phyloP scores from a whole-genome alignment of 257 asterid genomes.

The Solanum corneliomulleri region DNA sequence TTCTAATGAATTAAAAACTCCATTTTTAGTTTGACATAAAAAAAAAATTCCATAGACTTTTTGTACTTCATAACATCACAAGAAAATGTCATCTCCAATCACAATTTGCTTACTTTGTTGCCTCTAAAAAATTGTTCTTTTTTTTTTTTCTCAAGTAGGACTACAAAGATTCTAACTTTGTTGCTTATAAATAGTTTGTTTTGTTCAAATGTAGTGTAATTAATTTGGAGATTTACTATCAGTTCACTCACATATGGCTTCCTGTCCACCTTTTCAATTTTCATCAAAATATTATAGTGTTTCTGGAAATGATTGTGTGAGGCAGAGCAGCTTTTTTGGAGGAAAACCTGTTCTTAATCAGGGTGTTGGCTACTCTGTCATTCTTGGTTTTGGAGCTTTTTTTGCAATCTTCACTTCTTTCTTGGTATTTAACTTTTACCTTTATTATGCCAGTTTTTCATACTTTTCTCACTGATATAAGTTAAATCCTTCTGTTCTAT shows the following conservation, averaged over 20 bases:
- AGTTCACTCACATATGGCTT: slow-evolving; percentile 30
- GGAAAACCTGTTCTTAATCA: slow-evolving; percentile 73
- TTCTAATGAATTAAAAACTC: slow-evolving; percentile 2
- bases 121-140: not conserved
- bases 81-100: not conserved
- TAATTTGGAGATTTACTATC: not conserved
- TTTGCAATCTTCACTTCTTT: slow-evolving; percentile 79
- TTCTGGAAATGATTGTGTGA: slow-evolving; percentile 37
- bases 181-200: not conserved
- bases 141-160: not conserved
- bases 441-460: not conserved
- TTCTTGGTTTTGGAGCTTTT: slow-evolving; percentile 92
- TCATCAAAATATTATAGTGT: slow-evolving; percentile 49
- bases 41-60: not conserved
- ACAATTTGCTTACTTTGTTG: not conserved
- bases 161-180: not conserved
- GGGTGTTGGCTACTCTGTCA: slow-evolving; percentile 77
- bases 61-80: slow-evolving; percentile 9
- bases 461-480: not conserved
- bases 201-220: not conserved
- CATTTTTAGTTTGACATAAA: slow-evolving; percentile 28
- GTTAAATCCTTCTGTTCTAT: not conserved
- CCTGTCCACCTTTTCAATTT: slow-evolving; percentile 65
- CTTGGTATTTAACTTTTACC: slow-evolving; percentile 30
- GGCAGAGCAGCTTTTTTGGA: slow-evolving; percentile 74